Base-by-base conservation (phyloP, 139 green algal genomes). In the Coccomyxa sp. region DNA sequence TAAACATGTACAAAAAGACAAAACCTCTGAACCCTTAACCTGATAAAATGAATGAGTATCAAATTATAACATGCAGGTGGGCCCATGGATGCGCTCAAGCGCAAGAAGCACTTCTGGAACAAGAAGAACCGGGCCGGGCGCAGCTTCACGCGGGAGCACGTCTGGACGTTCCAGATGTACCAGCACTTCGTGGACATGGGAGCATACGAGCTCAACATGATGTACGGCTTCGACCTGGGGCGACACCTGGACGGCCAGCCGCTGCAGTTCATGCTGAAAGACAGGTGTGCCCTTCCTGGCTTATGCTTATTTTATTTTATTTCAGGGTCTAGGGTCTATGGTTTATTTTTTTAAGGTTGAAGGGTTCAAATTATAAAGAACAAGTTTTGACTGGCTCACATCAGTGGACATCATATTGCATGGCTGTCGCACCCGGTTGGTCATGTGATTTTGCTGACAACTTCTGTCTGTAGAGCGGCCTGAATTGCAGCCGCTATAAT, bases 101-200 rank as follows among this genome's bases (percentile, higher is more conserved):
- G 89, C 23, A 87, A 88, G 60, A 81, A 82, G 25, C 58, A 82
- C 83, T 91, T 91, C 59, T 76, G 77, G 58, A 31, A 78, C 13
- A 23, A 80, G 7, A 21, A 59, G 0, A 60, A 84, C 38, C 76
- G 86, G 9, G 25, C 31, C 0, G 83, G 67, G 0, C 77, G 78
- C 57, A 27, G 18, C 25, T 93, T 90, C 76, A 79, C 77, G 66
- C 82, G 86, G 0, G 77, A 83, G 25, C 79, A 89, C 16, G 85
- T 91, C 38, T 92, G 84, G 84, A 93, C 90, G 0, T 91, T 93
- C 80, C 82, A 87, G 83, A 83, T 91, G 63, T 93, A 82, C 58
- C 88, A 92, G 86, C 86, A 91, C 84, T 87, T 87, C 63, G 71
- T 93, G 63, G 88, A 93, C 82, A 80, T 87, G 78, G 63, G 81